phyloP scores from a whole-genome alignment of 106 monocot genomes.

The Platanthera guangdongensis region DNA sequence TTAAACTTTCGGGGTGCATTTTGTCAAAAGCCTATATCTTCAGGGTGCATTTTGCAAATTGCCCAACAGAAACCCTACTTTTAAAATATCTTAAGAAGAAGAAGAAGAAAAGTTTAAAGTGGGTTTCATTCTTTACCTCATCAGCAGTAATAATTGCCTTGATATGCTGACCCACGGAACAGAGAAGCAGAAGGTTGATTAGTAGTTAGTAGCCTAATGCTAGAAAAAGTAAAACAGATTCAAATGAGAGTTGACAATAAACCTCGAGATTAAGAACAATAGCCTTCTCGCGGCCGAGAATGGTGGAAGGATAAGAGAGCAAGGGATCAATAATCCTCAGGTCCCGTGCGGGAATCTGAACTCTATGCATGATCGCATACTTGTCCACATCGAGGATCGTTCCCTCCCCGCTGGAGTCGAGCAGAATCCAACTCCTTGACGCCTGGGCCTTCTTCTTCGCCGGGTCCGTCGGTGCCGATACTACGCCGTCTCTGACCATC shows the following conservation, averaged over 20 bases:
- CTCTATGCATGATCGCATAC: constrained; percentile 90
- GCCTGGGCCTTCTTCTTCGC: constrained; percentile 42
- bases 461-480: constrained; percentile 5
- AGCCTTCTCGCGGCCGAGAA: constrained; percentile 79
- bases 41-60: too few relatives aligned
- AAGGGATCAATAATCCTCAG: constrained; percentile 82
- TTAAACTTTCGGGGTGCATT: too few relatives aligned
- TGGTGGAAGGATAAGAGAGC: constrained; percentile 84
- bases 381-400: constrained; percentile 79
- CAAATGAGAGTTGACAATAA: neutral
- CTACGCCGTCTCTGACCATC: neutral
- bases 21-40: too few relatives aligned
- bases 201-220: neutral
- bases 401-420: constrained; percentile 48
- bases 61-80: neutral
- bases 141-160: constrained; percentile 92
- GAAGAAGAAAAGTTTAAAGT: neutral
- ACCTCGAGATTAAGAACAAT: constrained; percentile 99
- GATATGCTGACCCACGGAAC: constrained; percentile 57
- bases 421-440: constrained; percentile 71
- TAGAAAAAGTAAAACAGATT: neutral
- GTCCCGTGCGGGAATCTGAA: constrained; percentile 80
- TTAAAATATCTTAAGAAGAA: neutral
- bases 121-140: constrained; percentile 32
- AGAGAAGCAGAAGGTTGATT: neutral